These are phyloP conservation scores for Gyromitra esculenta DNA, from an alignment of 2,329 filamentous ascomycete genomes.

Conservation along the genomic window DNA sequence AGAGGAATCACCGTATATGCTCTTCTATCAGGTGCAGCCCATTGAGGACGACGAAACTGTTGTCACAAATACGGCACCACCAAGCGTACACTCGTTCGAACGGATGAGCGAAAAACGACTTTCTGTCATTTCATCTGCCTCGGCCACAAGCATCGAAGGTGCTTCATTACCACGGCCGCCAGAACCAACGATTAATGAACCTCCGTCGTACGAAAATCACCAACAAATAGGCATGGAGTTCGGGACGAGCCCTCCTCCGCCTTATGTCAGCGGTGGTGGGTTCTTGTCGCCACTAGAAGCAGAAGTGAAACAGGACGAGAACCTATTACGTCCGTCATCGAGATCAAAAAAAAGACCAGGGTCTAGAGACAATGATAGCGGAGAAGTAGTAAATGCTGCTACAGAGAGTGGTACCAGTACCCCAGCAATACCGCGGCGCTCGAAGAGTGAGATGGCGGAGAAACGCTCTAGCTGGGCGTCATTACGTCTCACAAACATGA, in stretches of 20 bases:
- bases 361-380: conserved; percentile 30
- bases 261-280: conserved; percentile 28
- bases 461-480: conserved; percentile 46
- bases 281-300: conserved; percentile 28
- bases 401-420: background rate
- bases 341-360: conserved; percentile 35
- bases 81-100: conserved; percentile 40
- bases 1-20: conserved; percentile 89
- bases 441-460: conserved; percentile 45
- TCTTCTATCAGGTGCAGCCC: conserved; percentile 94
- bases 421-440: conserved; percentile 18
- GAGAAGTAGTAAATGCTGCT: background rate
- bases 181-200: conserved; percentile 44
- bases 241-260: conserved; percentile 41
- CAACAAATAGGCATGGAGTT: conserved; percentile 12
- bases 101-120: conserved; percentile 34
- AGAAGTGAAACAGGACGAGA: background rate
- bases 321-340: conserved; percentile 40
- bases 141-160: conserved; percentile 20
- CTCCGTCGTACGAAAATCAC: conserved; percentile 44
- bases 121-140: conserved; percentile 37
- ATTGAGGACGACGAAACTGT: conserved; percentile 73
- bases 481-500: conserved; percentile 27
- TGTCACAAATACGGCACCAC: conserved; percentile 29
- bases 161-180: conserved; percentile 7